Conservation (phyloP, 768 basidiomycete genomes). For the Termitomyces sp. region DNA sequence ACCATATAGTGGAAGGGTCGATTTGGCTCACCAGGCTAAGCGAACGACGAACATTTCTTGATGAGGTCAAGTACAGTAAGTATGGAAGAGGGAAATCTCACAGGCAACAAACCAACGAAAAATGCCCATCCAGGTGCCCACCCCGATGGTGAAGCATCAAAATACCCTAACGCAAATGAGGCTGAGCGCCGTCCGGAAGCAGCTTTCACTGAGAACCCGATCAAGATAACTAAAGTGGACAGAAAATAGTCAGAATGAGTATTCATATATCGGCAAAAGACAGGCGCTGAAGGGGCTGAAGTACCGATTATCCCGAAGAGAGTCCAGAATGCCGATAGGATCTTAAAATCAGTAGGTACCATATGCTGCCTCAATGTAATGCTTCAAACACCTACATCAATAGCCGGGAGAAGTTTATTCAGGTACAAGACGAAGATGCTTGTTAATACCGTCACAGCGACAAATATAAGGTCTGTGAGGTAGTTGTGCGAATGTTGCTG, state of each 20-base stretch:
- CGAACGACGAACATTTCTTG: neutral
- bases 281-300: too few species aligned
- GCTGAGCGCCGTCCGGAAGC: slow-evolving; percentile 48
- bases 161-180: slow-evolving; percentile 51
- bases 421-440: slow-evolving; percentile 51
- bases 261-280: too few species aligned
- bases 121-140: slow-evolving; percentile 68
- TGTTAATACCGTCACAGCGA: slow-evolving; percentile 43
- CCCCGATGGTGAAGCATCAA: slow-evolving; percentile 58
- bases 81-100: slow-evolving; percentile 20
- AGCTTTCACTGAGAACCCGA: slow-evolving; percentile 53
- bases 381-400: slow-evolving; percentile 34
- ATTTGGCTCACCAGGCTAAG: slow-evolving; percentile 25
- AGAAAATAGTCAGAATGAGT: neutral
- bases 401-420: slow-evolving; percentile 41
- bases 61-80: neutral
- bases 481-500: neutral
- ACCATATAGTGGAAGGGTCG: neutral
- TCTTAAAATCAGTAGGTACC: slow-evolving; percentile 23
- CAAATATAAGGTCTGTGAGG: slow-evolving; percentile 48
- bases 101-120: slow-evolving; percentile 59
- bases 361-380: neutral
- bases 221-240: slow-evolving; percentile 39
- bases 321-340: slow-evolving; percentile 60
- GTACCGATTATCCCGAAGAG: slow-evolving; percentile 50